A percentile compares a stretch with the other conserved stretches of the same genome.
phyloP scores from a whole-genome alignment of 2,329 filamentous ascomycete species.

The Cytospora piceae region DNA sequence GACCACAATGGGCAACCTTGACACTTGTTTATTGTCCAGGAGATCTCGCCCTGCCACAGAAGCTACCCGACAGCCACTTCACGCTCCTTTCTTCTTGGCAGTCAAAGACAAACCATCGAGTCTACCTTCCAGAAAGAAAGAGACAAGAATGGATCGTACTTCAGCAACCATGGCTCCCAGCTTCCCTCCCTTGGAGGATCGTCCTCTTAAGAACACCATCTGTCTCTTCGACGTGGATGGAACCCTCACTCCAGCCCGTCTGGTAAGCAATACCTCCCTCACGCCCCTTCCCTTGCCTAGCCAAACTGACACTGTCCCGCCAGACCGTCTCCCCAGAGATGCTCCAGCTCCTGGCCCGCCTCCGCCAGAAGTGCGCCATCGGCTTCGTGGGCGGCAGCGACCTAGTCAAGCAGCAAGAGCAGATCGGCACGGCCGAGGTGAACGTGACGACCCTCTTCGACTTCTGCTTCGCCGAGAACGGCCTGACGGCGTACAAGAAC shows the following conservation, averaged over 20 bases:
- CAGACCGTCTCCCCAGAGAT: constrained; percentile 78
- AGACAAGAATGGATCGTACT: neutral
- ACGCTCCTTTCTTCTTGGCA: neutral
- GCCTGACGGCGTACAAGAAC: constrained; percentile 85
- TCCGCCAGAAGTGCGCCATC: constrained; percentile 87
- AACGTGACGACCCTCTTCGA: constrained; percentile 89
- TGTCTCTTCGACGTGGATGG: constrained; percentile 95
- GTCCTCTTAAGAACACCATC: constrained; percentile 90
- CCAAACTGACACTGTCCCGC: constrained; percentile 20
- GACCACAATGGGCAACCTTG: neutral
- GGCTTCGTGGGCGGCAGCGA: constrained; percentile 94
- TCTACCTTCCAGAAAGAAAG: neutral
- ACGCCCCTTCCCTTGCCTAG: constrained; percentile 29
- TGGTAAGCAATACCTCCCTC: constrained; percentile 51
- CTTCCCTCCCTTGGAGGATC: constrained; percentile 78
- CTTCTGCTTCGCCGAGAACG: constrained; percentile 97
- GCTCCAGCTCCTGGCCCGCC: constrained; percentile 74
- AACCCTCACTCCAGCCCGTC: constrained; percentile 82
- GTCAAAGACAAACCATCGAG: neutral
- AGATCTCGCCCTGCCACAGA: neutral
- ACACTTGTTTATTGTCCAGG: neutral
- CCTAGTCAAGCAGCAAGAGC: constrained; percentile 92
- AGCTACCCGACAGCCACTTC: neutral
- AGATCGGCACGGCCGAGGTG: constrained; percentile 71
- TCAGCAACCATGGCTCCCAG: constrained; percentile 47